These are phyloP conservation scores for Volvox carteri DNA, from an alignment of 163 green algal species.

Conservation along the genomic window DNA sequence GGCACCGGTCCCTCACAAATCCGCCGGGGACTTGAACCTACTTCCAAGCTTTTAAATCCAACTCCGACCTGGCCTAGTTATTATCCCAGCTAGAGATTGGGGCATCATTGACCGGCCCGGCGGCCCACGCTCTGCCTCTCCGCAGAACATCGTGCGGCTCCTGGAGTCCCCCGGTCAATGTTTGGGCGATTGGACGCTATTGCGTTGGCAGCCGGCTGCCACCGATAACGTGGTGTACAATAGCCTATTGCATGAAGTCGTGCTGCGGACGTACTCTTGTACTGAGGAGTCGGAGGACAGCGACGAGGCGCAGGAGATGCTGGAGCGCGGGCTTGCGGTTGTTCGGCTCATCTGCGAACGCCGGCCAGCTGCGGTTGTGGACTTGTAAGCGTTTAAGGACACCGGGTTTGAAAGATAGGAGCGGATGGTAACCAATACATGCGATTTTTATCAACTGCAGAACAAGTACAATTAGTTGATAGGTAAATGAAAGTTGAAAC, in stretches of 20 bases:
- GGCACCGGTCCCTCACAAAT: no score
- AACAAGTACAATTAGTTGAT: no score
- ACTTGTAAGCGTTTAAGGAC: slow-evolving; percentile 3
- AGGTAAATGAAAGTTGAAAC: background rate
- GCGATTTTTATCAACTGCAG: no score
- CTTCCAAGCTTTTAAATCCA: no score
- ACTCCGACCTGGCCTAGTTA: no score
- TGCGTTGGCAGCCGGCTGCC: background rate
- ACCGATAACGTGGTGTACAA: background rate
- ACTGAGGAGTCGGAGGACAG: background rate
- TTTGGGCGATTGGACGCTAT: slow-evolving; percentile 35
- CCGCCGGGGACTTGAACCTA: no score
- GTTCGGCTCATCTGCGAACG: background rate
- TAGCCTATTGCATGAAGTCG: background rate
- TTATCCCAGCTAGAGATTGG: no score
- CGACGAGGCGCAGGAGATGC: background rate
- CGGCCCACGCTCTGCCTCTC: no score
- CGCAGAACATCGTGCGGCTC: background rate
- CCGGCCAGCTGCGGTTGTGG: slow-evolving; percentile 19
- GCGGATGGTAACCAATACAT: no score
- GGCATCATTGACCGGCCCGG: no score
- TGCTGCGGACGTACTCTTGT: background rate
- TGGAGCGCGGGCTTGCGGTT: background rate
- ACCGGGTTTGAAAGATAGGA: background rate
- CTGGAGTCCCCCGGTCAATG: background rate